Base-by-base conservation (phyloP, 257 asterid genomes). In the Echites panduratus region DNA sequence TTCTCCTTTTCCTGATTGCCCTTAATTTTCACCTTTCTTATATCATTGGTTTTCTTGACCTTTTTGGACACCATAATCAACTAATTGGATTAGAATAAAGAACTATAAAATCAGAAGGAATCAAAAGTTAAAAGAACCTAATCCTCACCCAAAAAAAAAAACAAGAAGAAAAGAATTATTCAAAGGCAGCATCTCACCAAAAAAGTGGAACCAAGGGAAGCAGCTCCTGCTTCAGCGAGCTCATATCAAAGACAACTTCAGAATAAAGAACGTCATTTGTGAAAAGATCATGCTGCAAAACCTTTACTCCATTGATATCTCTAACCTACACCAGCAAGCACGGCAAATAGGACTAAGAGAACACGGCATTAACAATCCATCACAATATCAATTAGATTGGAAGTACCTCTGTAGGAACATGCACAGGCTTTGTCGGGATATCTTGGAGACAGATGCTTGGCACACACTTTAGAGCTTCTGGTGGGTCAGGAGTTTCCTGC, bases 401-500 rank as follows among this genome's bases (percentile, higher is more conserved):
- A 82, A 82, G n/a, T 80, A 95, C 99, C 99, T 95, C 98, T n/a
- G 58, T 84, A 26, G 99, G 99, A 70, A 87, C 79, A 45, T 85
- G 85, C 48, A 76, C 75, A 75, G 98, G 98, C 63, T 89, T 84
- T 79, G 83, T 90, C 19, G 99, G 99, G 78, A 95, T 95, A 82
- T 95, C 99, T 79, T 87, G 80, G 73, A 95, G 85, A 77, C 93
- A 86, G 70, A 95, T 91, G 82, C 97, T 81, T 41, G 99, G 99
- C 41, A 94, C 97, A 69, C 92, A 80, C 81, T 87, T 95, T 47
- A 95, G 85, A 78, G 97, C 97, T 82, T 95, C 99, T 61, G 98
- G 98, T 65, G 98, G 90, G 71, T 95, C 99, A 38, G 99, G 99
- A 66, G 99, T 95, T 82, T 95, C 99, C 76, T 95, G 99, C 82